phyloP scores from a whole-genome alignment of 306 rosid species.

The Castanea crenata region DNA sequence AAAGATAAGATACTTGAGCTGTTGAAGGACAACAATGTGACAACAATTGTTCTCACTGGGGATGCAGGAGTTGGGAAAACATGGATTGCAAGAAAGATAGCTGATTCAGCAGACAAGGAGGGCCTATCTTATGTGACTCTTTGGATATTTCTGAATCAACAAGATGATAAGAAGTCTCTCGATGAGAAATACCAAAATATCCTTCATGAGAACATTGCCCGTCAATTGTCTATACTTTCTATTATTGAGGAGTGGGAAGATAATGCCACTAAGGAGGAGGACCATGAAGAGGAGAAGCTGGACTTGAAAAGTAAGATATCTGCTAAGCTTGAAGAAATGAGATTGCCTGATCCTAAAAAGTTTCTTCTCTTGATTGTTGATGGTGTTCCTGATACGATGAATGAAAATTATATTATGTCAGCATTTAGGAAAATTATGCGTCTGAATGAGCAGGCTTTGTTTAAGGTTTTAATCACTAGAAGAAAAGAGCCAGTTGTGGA shows the following conservation, averaged over 20 bases:
- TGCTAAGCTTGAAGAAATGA: neutral
- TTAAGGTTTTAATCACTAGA: slow-evolving; percentile 28
- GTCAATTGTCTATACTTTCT: slow-evolving; percentile 9
- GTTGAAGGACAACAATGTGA: neutral
- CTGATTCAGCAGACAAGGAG: neutral
- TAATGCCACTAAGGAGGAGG: neutral
- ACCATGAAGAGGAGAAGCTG: neutral
- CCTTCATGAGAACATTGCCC: neutral
- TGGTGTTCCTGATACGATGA: slow-evolving; percentile 3
- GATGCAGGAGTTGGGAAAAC: slow-evolving; percentile 30
- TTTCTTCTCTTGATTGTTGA: slow-evolving; percentile 21
- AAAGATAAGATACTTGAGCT: too few relatives aligned
- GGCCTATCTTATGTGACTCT: neutral
- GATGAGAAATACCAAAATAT: neutral
- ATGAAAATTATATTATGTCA: neutral
- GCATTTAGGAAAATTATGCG: neutral
- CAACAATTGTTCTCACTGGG: slow-evolving; percentile 17
- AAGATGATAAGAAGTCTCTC: neutral
- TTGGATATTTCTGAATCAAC: slow-evolving; percentile 19
- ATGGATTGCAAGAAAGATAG: slow-evolving; percentile 16
- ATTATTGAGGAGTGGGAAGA: slow-evolving; percentile 16
- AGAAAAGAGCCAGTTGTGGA: neutral
- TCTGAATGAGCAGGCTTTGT: too few relatives aligned
- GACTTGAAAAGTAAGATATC: neutral
- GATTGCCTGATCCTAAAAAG: neutral